A percentile compares a stretch with the other conserved stretches of the same genome.
Evolutionary conservation across 768 basidiomycete genomes (phyloP).

Genomic region (Boletus rubropictus): DNA sequence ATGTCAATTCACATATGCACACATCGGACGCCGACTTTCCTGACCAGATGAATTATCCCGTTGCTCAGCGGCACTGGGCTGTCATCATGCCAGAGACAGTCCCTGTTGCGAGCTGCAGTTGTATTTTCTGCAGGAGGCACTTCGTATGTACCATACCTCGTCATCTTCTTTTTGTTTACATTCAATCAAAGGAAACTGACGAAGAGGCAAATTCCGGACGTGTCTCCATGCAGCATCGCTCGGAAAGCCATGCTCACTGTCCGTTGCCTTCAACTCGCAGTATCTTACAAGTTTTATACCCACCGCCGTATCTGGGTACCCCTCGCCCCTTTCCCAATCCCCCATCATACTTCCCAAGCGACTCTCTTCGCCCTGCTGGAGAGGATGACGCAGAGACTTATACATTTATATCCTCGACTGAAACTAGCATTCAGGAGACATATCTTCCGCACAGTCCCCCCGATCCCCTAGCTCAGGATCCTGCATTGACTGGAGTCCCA

Average conservation of each 20-base stretch:
- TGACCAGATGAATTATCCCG: not conserved
- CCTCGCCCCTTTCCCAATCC: constrained; percentile 11
- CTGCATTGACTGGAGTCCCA: constrained; percentile 17
- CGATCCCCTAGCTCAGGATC: constrained; percentile 11
- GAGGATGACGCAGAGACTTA: not conserved
- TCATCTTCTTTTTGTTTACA: constrained; percentile 3
- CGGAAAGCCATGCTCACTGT: not conserved
- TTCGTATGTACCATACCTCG: constrained; percentile 1
- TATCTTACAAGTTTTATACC: constrained; percentile 26
- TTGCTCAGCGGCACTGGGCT: constrained; percentile 1
- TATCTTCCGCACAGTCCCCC: not conserved
- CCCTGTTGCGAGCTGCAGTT: not conserved
- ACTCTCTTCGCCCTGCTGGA: not conserved
- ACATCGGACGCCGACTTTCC: not conserved
- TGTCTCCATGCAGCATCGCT: not conserved
- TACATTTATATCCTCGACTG: not conserved
- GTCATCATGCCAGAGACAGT: not conserved
- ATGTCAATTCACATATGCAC: not conserved
- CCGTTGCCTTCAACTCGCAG: constrained; percentile 18
- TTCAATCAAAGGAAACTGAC: constrained; percentile 4
- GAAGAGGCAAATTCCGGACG: not conserved
- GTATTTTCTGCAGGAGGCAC: not conserved
- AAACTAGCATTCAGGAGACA: not conserved
- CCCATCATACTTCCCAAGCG: constrained; percentile 16
- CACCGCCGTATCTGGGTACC: constrained; percentile 15